Evolutionary conservation across 2,329 filamentous ascomycete genomes (phyloP).

Genomic region (Xylariaceae sp.): DNA sequence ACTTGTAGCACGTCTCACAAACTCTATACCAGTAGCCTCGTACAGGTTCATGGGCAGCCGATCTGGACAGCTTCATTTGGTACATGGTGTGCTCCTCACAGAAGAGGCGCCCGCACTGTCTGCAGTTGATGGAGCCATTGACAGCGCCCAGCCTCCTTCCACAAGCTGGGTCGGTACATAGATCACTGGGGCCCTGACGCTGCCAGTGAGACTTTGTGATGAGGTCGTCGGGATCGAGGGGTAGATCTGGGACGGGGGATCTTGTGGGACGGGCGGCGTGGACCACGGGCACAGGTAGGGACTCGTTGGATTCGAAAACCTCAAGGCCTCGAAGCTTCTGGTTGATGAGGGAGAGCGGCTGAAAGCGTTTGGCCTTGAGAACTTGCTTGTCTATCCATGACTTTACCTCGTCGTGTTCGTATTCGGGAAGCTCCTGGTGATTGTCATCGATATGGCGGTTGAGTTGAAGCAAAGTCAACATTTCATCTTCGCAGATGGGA

Average conservation of each 20-base stretch:
- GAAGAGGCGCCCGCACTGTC: conserved; percentile 88
- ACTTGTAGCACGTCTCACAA: conserved; percentile 99
- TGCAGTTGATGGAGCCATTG: conserved; percentile 85
- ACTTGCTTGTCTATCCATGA: conserved; percentile 97
- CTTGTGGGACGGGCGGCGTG: conserved; percentile 28
- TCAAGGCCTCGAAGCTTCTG: conserved; percentile 91
- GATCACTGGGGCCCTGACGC: conserved; percentile 64
- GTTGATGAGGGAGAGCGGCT: conserved; percentile 85
- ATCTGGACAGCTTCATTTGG: conserved; percentile 93
- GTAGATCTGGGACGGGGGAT: conserved; percentile 33
- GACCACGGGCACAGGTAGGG: conserved; percentile 36
- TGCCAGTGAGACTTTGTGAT: conserved; percentile 92
- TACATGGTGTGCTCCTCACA: conserved; percentile 99
- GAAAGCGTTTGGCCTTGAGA: conserved; percentile 87
- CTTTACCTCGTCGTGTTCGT: conserved; percentile 90
- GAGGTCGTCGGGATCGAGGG: conserved; percentile 78
- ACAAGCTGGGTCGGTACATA: conserved; percentile 84
- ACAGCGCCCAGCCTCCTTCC: conserved; percentile 72
- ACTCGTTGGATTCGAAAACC: conserved; percentile 89
- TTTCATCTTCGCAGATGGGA: conserved; percentile 97
- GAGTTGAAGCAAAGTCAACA: conserved; percentile 90
- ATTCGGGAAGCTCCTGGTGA: conserved; percentile 83
- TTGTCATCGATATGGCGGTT: conserved; percentile 84
- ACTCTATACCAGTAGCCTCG: conserved; percentile 90
- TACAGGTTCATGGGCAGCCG: conserved; percentile 84